Conservation (phyloP, 2,329 filamentous ascomycete genomes). For the Colletotrichum salicis region DNA sequence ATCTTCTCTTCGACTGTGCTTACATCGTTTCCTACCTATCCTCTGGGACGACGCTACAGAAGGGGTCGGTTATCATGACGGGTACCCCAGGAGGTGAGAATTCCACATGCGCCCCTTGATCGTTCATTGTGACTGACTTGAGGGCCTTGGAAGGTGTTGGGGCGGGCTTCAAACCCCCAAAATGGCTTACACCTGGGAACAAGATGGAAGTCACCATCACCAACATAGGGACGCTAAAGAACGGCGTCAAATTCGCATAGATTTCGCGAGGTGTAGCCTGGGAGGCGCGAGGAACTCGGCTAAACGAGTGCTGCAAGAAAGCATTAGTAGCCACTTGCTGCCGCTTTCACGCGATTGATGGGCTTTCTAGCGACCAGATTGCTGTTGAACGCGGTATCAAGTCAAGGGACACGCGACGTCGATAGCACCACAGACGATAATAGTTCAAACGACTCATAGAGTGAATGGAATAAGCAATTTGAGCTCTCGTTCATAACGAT, state of each 20-base stretch:
- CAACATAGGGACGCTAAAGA: constrained; percentile 53
- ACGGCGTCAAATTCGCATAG: constrained; percentile 45
- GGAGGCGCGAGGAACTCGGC: neutral
- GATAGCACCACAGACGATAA: neutral
- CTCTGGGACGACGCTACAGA: constrained; percentile 53
- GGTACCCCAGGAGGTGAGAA: constrained; percentile 54
- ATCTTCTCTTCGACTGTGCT: constrained; percentile 57
- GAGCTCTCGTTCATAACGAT: neutral
- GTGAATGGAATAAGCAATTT: neutral
- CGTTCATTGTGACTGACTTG: neutral
- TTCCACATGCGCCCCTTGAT: fast-evolving
- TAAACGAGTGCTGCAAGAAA: neutral
- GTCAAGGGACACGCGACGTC: neutral
- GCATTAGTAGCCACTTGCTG: neutral
- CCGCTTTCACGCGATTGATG: neutral
- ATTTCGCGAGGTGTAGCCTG: neutral
- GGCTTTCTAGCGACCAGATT: neutral
- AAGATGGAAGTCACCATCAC: constrained; percentile 52
- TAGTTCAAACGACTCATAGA: neutral
- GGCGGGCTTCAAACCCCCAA: constrained; percentile 53
- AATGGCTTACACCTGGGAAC: constrained; percentile 51
- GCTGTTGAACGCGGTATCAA: neutral
- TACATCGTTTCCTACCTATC: constrained; percentile 51
- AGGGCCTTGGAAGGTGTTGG: constrained; percentile 46
- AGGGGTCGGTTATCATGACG: constrained; percentile 57